Percentiles rank a stretch among this genome's conserved stretches.
Conservation (phyloP, 192 early-diverging fungal species). For the Gonapodya sp. region DNA sequence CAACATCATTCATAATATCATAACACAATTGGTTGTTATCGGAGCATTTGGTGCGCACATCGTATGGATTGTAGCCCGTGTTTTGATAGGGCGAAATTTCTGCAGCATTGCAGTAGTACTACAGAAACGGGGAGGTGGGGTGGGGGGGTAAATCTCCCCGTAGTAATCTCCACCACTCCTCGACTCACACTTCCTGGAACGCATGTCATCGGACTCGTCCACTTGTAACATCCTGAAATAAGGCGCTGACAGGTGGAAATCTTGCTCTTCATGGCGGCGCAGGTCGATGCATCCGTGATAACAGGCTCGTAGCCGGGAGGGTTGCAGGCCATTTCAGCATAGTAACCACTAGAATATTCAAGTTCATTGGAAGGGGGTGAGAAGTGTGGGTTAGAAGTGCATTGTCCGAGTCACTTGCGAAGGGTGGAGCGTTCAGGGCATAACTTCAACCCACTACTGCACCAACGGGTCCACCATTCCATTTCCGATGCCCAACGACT, state of each 20-base stretch:
- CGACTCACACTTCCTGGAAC: conserved; percentile 19
- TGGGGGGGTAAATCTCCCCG: background rate
- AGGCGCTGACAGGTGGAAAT: conserved; percentile 66
- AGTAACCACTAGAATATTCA: conserved; percentile 7
- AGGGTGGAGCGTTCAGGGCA: conserved; percentile 29
- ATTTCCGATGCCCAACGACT: conserved; percentile 79
- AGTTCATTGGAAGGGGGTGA: too few relatives aligned
- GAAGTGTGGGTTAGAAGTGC: background rate
- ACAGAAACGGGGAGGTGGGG: background rate
- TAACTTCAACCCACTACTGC: conserved; percentile 54
- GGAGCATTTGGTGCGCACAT: conserved; percentile 81
- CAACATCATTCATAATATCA: conserved; percentile 68
- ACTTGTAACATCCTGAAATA: conserved; percentile 78
- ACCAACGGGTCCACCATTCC: conserved; percentile 78
- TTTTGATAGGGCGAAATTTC: conserved; percentile 32
- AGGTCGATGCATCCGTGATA: conserved; percentile 50
- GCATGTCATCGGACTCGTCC: conserved; percentile 64
- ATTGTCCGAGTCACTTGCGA: background rate
- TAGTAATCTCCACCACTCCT: background rate
- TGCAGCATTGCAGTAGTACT: conserved; percentile 3
- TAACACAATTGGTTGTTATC: conserved; percentile 75
- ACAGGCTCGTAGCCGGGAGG: conserved; percentile 54
- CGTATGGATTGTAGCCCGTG: conserved; percentile 68
- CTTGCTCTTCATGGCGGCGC: conserved; percentile 62
- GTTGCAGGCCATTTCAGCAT: conserved; percentile 21